Base-by-base conservation (phyloP, 1,139 yeast genomes). In the Yamadazyma buinensis region DNA sequence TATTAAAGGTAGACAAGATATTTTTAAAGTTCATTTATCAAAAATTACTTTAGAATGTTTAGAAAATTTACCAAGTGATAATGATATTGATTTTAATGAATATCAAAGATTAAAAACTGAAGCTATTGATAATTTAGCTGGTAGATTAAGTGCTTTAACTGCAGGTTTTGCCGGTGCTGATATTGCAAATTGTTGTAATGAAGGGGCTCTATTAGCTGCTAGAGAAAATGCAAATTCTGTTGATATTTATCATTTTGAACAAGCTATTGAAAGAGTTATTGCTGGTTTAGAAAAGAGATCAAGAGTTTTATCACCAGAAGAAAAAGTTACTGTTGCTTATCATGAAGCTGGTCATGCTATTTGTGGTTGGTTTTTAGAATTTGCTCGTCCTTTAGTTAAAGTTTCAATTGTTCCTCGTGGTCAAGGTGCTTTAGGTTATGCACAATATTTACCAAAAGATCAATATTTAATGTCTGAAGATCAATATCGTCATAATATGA, bases 161-260 rank as follows among this genome's bases (percentile, higher is more conserved):
- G 92, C 94, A 1, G 94, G 94, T 0, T 84, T 84, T 55, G 79
- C 88, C 1, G 94, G 94, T 57, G 94, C 94, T 23, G 94, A 84
- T 55, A 84, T 84, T 55, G 88, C 94, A 33, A 84, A 84, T 53
- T 82, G 82, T 47, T 82, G 88, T 59, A 84, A 84, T 49, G 94
- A 84, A 57, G 90, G 90, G 40, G 92, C 92, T 2, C 69, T 84
- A 48, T 80, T 82, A 51, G 92, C 92, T 13, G 92, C 92, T 1
- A 72, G 94, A 57, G 69, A 70, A 40, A 76, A 80, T 49, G 75
- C 80, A 5, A 54, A 59, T 1, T 57, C 69, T 15, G 87, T 84
- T 14, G 77, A 69, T 30, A 54, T 74, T 23, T 62, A 64, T 32
- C 88, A 84, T 57, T 84, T 84, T 49, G 94, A 84, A 52, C 80